Percentiles rank a stretch among this genome's conserved stretches.
Conservation (phyloP, 768 basidiomycete genomes). For the Lactarius sanguifluus region DNA sequence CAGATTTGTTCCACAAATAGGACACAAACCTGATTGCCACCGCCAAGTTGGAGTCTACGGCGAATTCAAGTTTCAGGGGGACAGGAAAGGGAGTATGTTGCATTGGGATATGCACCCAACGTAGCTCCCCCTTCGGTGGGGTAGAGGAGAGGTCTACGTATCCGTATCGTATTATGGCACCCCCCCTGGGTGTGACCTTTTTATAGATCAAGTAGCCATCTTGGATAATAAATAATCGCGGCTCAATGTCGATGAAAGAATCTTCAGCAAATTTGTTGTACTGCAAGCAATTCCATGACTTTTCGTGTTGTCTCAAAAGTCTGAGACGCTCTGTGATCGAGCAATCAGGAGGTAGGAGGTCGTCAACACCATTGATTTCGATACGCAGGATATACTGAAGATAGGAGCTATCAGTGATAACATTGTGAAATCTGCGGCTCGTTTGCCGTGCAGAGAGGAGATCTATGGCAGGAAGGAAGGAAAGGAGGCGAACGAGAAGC, state of each 20-base stretch:
- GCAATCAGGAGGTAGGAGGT: conserved; percentile 3
- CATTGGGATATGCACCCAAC: conserved; percentile 10
- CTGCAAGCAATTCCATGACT: not conserved
- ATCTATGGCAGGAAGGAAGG: conserved; percentile 3
- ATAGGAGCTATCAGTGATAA: not conserved
- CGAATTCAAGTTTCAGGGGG: conserved; percentile 10
- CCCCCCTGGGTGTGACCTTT: not conserved
- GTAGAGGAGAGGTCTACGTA: conserved; percentile 18
- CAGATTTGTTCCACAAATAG: not conserved
- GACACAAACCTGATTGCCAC: conserved; percentile 13
- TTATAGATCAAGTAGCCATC: conserved; percentile 5
- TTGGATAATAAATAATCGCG: not conserved
- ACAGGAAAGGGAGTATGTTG: not conserved
- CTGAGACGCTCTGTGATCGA: conserved; percentile 7
- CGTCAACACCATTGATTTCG: conserved; percentile 6
- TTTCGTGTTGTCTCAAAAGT: conserved; percentile 5
- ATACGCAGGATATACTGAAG: conserved; percentile 14
- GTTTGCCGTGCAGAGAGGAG: conserved; percentile 5
- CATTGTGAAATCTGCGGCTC: not conserved
- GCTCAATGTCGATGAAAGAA: not conserved
- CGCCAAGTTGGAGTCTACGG: conserved; percentile 17
- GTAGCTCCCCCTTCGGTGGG: not conserved
- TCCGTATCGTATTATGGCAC: not conserved
- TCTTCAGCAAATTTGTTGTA: not conserved
- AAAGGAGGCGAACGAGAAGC: conserved; percentile 1